These are phyloP conservation scores for Beauveria varroae DNA, from an alignment of 2,329 filamentous ascomycete species.

Conservation along the genomic window DNA sequence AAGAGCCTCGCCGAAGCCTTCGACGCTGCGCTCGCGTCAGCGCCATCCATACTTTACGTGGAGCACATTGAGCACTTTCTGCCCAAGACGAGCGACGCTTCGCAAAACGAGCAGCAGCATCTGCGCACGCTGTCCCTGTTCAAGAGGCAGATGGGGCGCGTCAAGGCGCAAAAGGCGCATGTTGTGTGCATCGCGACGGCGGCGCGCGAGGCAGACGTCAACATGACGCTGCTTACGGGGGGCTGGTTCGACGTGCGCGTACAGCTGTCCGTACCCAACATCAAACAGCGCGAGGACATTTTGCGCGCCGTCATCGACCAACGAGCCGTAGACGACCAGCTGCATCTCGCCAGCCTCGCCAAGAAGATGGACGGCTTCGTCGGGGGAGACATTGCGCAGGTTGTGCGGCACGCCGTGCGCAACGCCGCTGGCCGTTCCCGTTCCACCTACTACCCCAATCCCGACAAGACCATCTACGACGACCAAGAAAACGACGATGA, in stretches of 20 bases:
- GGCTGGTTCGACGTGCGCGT: slow-evolving; percentile 79
- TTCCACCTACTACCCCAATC: slow-evolving; percentile 19
- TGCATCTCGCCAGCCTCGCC: slow-evolving; percentile 68
- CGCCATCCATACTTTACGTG: slow-evolving; percentile 85
- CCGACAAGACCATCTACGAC: background rate
- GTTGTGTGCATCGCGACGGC: slow-evolving; percentile 87
- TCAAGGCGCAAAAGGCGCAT: slow-evolving; percentile 63
- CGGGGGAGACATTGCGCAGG: slow-evolving; percentile 72
- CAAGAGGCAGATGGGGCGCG: slow-evolving; percentile 76
- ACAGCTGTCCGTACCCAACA: slow-evolving; percentile 80
- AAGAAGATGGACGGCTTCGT: slow-evolving; percentile 89
- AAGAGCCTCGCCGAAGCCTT: slow-evolving; percentile 32
- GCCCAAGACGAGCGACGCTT: slow-evolving; percentile 68
- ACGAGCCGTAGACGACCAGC: slow-evolving; percentile 38
- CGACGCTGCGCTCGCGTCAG: slow-evolving; percentile 77
- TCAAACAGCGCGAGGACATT: slow-evolving; percentile 61
- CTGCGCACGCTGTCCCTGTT: slow-evolving; percentile 79
- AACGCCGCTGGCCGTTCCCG: slow-evolving; percentile 27
- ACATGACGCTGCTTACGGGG: slow-evolving; percentile 65
- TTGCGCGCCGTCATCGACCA: slow-evolving; percentile 36
- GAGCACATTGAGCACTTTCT: slow-evolving; percentile 83
- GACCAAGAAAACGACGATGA: background rate
- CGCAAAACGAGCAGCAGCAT: slow-evolving; percentile 87
- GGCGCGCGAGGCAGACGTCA: slow-evolving; percentile 78
- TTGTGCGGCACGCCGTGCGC: slow-evolving; percentile 41